A percentile compares a stretch with the other conserved stretches of the same genome.
These are phyloP conservation scores for Colletotrichum shisoi DNA, from an alignment of 2,329 filamentous ascomycete genomes.

Conservation along the genomic window DNA sequence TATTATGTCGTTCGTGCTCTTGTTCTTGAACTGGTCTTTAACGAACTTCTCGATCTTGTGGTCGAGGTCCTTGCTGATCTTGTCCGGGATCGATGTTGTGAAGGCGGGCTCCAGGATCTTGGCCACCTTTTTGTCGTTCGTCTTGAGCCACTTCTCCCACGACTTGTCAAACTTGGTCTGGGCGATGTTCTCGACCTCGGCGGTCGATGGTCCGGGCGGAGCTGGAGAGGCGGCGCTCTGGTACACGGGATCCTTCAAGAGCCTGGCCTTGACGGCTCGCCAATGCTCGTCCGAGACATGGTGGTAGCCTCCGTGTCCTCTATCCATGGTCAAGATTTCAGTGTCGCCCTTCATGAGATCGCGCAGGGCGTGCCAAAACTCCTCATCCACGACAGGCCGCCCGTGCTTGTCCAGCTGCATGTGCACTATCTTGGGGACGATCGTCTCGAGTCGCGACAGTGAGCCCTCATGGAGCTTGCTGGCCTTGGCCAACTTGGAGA, in stretches of 20 bases:
- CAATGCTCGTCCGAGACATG: constrained; percentile 58
- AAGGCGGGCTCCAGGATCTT: constrained; percentile 41
- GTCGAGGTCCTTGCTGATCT: constrained; percentile 47
- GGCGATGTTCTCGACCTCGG: constrained; percentile 45
- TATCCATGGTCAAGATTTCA: constrained; percentile 57
- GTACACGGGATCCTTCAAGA: constrained; percentile 50
- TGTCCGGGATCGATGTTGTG: constrained; percentile 41
- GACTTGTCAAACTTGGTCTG: constrained; percentile 49
- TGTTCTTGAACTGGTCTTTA: constrained; percentile 49
- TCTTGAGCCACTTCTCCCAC: constrained; percentile 63
- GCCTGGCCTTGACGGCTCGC: constrained; percentile 54
- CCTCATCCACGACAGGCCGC: constrained; percentile 61
- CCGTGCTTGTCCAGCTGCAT: constrained; percentile 63
- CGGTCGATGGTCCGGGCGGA: constrained; percentile 28
- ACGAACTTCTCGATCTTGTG: constrained; percentile 49
- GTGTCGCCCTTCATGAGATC: constrained; percentile 61
- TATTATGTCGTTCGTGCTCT: constrained; percentile 48
- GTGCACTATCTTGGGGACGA: constrained; percentile 66
- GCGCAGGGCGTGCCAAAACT: constrained; percentile 72
- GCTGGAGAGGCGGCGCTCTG: constrained; percentile 45
- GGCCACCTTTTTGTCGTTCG: constrained; percentile 56
- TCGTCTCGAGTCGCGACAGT: constrained; percentile 54
- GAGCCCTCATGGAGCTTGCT: constrained; percentile 50
- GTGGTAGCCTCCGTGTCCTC: constrained; percentile 49
- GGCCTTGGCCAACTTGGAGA: constrained; percentile 46